Conservation (phyloP, 1,139 yeast genomes). For the Diutina siamensis region DNA sequence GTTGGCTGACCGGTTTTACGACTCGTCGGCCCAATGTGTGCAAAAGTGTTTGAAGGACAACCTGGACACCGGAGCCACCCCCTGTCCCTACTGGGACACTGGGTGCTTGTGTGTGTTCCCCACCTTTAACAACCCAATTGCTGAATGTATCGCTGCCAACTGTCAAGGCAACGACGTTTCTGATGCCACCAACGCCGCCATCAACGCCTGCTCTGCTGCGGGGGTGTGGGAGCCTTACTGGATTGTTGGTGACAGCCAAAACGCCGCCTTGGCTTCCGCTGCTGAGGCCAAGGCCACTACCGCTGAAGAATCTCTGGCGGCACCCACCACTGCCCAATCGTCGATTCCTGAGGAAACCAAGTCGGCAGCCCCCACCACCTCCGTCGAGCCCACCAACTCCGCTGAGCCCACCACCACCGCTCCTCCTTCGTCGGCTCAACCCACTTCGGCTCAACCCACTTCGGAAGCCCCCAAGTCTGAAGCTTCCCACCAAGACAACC, state of each 20-base stretch:
- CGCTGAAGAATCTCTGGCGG: background rate
- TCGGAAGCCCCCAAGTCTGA: background rate
- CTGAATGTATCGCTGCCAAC: constrained; percentile 29
- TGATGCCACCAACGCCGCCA: constrained; percentile 17
- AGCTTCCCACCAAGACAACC: background rate
- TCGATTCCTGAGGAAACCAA: background rate
- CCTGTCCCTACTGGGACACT: constrained; percentile 45
- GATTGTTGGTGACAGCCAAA: background rate
- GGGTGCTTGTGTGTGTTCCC: constrained; percentile 44
- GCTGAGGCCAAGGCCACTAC: background rate
- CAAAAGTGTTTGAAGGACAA: constrained; percentile 26
- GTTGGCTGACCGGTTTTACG: constrained; percentile 38
- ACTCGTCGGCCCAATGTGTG: constrained; percentile 32
- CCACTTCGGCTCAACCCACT: background rate
- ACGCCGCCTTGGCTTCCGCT: background rate
- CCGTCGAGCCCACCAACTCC: too few relatives aligned
- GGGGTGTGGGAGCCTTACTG: constrained; percentile 6
- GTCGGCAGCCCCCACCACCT: too few relatives aligned
- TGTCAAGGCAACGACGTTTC: constrained; percentile 31
- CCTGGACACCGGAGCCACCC: constrained; percentile 19
- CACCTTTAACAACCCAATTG: constrained; percentile 34
- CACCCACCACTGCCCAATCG: background rate
- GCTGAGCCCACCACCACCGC: background rate
- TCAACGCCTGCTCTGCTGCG: background rate
- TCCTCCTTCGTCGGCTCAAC: background rate